Evolutionary conservation across 2,329 filamentous ascomycete species (phyloP).

Genomic region (Beauveria sp.): DNA sequence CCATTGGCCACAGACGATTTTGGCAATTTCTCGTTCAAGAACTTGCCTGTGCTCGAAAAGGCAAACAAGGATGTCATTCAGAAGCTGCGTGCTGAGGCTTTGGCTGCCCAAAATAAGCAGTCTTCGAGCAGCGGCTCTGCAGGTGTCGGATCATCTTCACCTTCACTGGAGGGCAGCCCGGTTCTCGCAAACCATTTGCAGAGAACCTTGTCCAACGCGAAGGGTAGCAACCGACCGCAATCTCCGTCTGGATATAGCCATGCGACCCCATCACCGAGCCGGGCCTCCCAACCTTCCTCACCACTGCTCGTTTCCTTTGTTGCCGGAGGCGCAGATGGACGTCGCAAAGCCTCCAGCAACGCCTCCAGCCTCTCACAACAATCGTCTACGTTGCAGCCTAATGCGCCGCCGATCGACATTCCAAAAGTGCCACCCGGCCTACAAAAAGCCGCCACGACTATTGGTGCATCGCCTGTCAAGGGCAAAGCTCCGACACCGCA

Average conservation of each 20-base stretch:
- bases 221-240: constrained; percentile 63
- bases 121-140: constrained; percentile 32
- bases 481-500: constrained; percentile 43
- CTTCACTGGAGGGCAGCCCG: constrained; percentile 77
- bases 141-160: constrained; percentile 50
- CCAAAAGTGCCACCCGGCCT: constrained; percentile 54
- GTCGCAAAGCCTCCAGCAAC: constrained; percentile 87
- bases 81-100: constrained; percentile 83
- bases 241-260: constrained; percentile 79
- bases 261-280: constrained; percentile 77
- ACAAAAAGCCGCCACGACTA: constrained; percentile 52
- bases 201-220: constrained; percentile 74
- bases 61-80: constrained; percentile 99
- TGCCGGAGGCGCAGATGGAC: constrained; percentile 62
- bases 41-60: constrained; percentile 90
- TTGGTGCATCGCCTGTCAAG: constrained; percentile 50
- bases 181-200: constrained; percentile 73
- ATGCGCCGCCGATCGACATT: constrained; percentile 63
- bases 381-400: constrained; percentile 62
- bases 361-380: constrained; percentile 79
- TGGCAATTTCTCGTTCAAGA: constrained; percentile 95
- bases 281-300: constrained; percentile 59
- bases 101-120: constrained; percentile 57
- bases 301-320: constrained; percentile 96
- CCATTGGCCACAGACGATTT: constrained; percentile 87